These are phyloP conservation scores for Fusarium abutilonis DNA, from an alignment of 2,329 filamentous ascomycete species.

Conservation along the genomic window DNA sequence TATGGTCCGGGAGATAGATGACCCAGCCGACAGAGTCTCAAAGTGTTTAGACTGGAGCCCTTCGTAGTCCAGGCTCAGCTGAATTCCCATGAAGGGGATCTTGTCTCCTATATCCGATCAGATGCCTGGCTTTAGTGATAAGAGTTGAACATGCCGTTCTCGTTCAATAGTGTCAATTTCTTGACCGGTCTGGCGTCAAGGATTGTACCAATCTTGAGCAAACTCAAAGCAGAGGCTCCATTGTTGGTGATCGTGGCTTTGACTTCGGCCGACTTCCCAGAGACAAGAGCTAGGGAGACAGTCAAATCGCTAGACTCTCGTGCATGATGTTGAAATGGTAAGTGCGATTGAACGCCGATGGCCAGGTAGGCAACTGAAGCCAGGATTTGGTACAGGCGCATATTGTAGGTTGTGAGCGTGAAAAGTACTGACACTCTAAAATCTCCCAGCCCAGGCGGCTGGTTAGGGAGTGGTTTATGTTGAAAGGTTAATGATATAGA, in stretches of 20 bases:
- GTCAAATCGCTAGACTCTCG: not conserved
- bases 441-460: too few species aligned
- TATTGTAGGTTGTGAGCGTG: too few species aligned
- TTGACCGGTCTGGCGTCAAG: constrained; percentile 28
- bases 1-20: constrained; percentile 15
- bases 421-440: too few species aligned
- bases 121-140: rapidly evolving
- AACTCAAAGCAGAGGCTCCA: constrained; percentile 3
- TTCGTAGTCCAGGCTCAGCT: constrained; percentile 28
- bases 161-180: constrained; percentile 17
- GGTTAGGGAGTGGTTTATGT: too few species aligned
- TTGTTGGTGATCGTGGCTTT: constrained; percentile 20
- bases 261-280: constrained; percentile 10
- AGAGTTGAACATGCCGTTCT: not conserved
- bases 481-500: too few species aligned
- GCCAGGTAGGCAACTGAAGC: not conserved
- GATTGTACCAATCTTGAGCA: constrained; percentile 27
- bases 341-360: constrained; percentile 7
- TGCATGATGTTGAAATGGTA: not conserved
- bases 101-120: constrained; percentile 3
- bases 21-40: constrained; percentile 5
- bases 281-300: not conserved
- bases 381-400: not conserved
- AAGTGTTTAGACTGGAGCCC: constrained; percentile 17
- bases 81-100: constrained; percentile 22